A percentile compares a stretch with the other conserved stretches of the same genome.
Evolutionary conservation across 2,329 filamentous ascomycete species (phyloP).

Genomic region (Aspergillus bombycis): DNA sequence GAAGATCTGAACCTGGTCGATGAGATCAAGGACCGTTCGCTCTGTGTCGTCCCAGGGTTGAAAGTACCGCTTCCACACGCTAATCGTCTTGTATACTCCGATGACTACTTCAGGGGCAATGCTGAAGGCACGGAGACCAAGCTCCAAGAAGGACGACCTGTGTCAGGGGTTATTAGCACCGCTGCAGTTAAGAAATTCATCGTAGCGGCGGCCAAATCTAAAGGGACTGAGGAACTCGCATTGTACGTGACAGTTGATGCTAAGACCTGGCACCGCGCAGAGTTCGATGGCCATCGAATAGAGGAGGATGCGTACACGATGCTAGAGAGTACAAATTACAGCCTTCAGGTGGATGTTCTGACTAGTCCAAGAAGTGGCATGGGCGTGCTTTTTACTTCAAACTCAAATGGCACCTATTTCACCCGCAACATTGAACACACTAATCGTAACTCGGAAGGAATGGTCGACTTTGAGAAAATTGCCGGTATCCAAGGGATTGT

Average conservation of each 20-base stretch:
- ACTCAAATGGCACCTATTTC: constrained; percentile 96
- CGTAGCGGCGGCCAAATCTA: constrained; percentile 77
- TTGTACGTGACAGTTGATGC: constrained; percentile 88
- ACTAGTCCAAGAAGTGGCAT: constrained; percentile 68
- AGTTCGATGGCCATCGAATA: constrained; percentile 84
- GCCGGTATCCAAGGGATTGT: constrained; percentile 89
- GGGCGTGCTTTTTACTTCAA: constrained; percentile 91
- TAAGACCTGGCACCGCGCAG: constrained; percentile 83
- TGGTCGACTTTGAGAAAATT: constrained; percentile 95
- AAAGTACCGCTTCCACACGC: constrained; percentile 73
- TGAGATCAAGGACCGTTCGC: constrained; percentile 68
- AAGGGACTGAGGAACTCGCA: constrained; percentile 84
- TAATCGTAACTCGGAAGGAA: constrained; percentile 74
- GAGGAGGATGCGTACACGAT: constrained; percentile 88
- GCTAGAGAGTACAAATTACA: constrained; percentile 95
- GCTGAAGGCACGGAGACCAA: constrained; percentile 67
- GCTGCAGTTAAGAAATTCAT: constrained; percentile 85
- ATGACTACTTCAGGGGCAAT: constrained; percentile 75
- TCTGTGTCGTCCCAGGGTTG: constrained; percentile 78
- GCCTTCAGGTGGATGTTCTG: constrained; percentile 94
- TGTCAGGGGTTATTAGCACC: constrained; percentile 79
- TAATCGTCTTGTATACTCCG: constrained; percentile 77
- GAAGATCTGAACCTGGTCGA: constrained; percentile 58
- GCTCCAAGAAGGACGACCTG: constrained; percentile 72
- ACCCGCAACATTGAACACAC: constrained; percentile 89